Evolutionary conservation across 208 protist species (phyloP), one percentile per base, ranked within the genome.

Genomic region (Wallacemonas rigidus): DNA sequence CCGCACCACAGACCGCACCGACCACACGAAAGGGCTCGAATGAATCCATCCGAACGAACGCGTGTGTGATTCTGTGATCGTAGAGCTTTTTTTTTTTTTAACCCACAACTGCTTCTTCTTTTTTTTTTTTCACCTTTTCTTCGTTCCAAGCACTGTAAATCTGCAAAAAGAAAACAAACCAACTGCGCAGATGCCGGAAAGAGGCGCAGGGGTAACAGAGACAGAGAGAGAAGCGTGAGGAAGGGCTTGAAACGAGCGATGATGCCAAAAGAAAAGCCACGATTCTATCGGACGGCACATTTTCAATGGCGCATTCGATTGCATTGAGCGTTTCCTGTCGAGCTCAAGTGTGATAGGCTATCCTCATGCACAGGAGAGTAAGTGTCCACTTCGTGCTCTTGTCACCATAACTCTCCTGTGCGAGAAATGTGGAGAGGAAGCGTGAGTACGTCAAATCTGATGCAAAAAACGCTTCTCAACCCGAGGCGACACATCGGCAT

Each of bases 1-100:
- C 83, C 3, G 79, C 72, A 40, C 85, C 83, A 72, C 91, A 94
- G 38, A 96, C 85, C 62, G 76, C 86, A 54, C 91, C 91, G 14
- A 96, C 86, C 8, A 94, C 91, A 69, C 91, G 88, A 79, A 93
- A 96, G 4, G 91, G 85, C 3, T 88, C 85, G 50, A 96, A 91
- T 14, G 69, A 81, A 58, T 92, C 75, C 90, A 95, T 93, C 38
- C 6, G 9, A 7, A n/a, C 26, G 53, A 9, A n/a, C 53, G 53
- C 26, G 45, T 53, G 12, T 44, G 38, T 51, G 14, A 6, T 57
- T 57, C 9, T 57, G 53, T 57, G 53, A n/a, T 38, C 5, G 53
- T 15, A n/a, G 53, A 70, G 47, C 53, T 53, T 44, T 72, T 69
- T 64, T 61, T 69, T 53, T 48, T 47, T 69, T n/a, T 75, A 0